Conservation (phyloP, 345 rosid genomes). For the Geranium brycei region DNA sequence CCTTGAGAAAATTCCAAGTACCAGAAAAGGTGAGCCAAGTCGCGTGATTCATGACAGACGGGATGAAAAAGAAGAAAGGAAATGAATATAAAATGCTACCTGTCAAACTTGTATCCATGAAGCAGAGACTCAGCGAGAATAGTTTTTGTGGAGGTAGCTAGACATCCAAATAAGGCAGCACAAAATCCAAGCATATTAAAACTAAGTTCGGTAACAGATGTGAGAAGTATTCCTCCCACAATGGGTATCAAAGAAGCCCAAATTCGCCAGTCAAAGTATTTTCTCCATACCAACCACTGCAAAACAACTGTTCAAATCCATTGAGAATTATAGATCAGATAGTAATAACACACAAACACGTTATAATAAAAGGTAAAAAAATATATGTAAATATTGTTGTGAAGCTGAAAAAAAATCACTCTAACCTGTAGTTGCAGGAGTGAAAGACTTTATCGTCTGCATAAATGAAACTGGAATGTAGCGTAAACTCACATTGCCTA, state of each 20-base stretch:
- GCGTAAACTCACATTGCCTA: slow-evolving; percentile 89
- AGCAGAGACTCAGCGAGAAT: slow-evolving; percentile 93
- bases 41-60: no score
- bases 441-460: slow-evolving; percentile 98
- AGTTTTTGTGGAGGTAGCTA: slow-evolving; percentile 98
- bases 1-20: no score
- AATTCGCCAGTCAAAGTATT: slow-evolving; percentile 91
- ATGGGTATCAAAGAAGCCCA: slow-evolving; percentile 95
- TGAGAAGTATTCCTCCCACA: slow-evolving; percentile 94
- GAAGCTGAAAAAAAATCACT: no score
- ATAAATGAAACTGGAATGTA: slow-evolving; percentile 97
- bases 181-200: slow-evolving; percentile 91
- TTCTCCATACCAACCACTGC: slow-evolving; percentile 98
- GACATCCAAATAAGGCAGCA: slow-evolving; percentile 95
- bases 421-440: slow-evolving; percentile 59
- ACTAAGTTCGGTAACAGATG: slow-evolving; percentile 89
- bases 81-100: slow-evolving; percentile 26
- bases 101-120: slow-evolving; percentile 97
- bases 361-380: no score
- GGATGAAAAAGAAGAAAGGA: no score
- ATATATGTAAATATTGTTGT: no score
- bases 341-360: slow-evolving; percentile 34
- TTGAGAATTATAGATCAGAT: slow-evolving; percentile 16
- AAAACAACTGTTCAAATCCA: slow-evolving; percentile 56
- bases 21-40: no score